phyloP scores from a whole-genome alignment of 805 yeast species.

The Zygoascus tannicola region DNA sequence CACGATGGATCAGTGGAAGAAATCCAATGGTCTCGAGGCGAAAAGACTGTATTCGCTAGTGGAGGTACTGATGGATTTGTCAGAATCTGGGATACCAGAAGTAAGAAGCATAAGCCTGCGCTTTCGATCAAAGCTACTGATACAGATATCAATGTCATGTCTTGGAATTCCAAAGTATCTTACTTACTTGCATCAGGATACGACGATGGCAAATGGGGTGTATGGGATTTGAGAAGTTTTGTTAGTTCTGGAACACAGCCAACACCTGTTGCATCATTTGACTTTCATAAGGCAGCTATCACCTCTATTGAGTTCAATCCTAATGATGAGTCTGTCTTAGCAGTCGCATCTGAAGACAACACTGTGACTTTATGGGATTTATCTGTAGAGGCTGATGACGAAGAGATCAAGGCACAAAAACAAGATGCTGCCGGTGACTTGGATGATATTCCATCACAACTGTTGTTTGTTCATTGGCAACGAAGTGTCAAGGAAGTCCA shows the following conservation, averaged over 20 bases:
- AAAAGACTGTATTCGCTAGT: conserved; percentile 89
- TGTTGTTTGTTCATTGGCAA: conserved; percentile 97
- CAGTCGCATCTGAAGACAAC: conserved; percentile 93
- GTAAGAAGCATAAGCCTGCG: conserved; percentile 86
- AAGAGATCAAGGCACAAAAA: conserved; percentile 81
- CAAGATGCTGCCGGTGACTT: conserved; percentile 63
- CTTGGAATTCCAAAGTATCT: conserved; percentile 85
- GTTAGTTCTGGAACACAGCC: conserved; percentile 37
- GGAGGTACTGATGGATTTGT: conserved; percentile 87
- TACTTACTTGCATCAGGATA: conserved; percentile 91
- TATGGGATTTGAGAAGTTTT: conserved; percentile 92
- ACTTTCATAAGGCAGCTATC: conserved; percentile 88
- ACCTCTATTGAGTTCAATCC: conserved; percentile 95
- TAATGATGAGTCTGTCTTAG: conserved; percentile 87
- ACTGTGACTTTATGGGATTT: conserved; percentile 97
- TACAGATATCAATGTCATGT: conserved; percentile 86
- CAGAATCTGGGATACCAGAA: conserved; percentile 94
- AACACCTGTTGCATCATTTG: conserved; percentile 86
- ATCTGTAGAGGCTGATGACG: conserved; percentile 98
- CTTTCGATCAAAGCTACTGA: conserved; percentile 70
- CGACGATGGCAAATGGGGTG: conserved; percentile 95
- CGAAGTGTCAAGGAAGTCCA: conserved; percentile 94
- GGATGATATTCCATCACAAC: conserved; percentile 88
- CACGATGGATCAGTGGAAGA: conserved; percentile 67
- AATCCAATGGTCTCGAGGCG: conserved; percentile 91